Evolutionary conservation across 1,139 yeast species (phyloP), one percentile per base, ranked within the genome.

Genomic region (Magnusiomyces fungicola): DNA sequence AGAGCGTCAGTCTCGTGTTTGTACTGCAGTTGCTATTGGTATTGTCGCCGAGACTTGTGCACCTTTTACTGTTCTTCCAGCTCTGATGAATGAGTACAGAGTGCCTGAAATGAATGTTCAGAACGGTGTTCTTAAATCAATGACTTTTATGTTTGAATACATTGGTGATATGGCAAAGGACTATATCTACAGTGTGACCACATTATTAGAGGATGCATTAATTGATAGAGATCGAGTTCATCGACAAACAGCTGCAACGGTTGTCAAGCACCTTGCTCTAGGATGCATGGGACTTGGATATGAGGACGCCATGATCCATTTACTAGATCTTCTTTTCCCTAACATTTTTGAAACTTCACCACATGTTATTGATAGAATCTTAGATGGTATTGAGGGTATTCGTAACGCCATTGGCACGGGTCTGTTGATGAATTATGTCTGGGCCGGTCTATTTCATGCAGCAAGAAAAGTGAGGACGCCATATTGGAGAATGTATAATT

Each of bases 11-110:
- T 73, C 89, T 43, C 82, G 99, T 61, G 97, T 94, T 12, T 90
- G 97, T 63, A 89, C 98, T 0, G 97, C 98, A 1, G 97, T 94
- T 40, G 99, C 99, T 0, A 87, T 94, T 58, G 98, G 96, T 34
- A 90, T 94, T 59, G 96, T 94, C 14, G 97, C 98, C 0, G 95
- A 90, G 51, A 81, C 85, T 0, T 92, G 98, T 68, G 80, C 87
- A 0, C 97, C 98, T 0, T 92, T 87, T 65, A 87, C 97, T 0
- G 96, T 92, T 0, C 67, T 94, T n/a, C 98, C 99, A 0, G 96
- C 96, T 0, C 71, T 94, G 43, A 87, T 94, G 96, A 90, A 92
- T 64, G 98, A 92, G 64, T 94, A 92, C 62, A 75, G 95, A 49
- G 85, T 86, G 3, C 97, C 96, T 0, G 97, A 92, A 56, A 80